Evolutionary conservation across 192 early-diverging fungal species (phyloP).

Genomic region (Coemansia sp.): DNA sequence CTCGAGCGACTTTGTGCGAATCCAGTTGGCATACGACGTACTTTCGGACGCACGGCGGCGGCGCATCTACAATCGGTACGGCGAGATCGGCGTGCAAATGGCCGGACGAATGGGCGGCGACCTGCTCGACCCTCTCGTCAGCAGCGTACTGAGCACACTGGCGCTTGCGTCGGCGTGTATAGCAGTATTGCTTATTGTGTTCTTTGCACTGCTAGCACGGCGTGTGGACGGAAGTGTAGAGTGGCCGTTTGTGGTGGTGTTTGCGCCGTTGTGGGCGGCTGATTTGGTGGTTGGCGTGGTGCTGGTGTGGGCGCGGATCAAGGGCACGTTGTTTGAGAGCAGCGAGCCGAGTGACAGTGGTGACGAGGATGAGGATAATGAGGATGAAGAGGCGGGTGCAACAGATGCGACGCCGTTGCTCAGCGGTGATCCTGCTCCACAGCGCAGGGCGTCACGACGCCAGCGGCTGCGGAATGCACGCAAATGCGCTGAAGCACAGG

Average conservation of each 20-base stretch:
- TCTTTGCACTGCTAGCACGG: constrained; percentile 78
- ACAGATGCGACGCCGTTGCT: constrained; percentile 33
- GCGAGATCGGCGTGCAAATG: constrained; percentile 76
- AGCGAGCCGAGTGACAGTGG: not conserved
- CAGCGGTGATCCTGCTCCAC: not conserved
- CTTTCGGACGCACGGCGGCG: constrained; percentile 77
- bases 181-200: constrained; percentile 70
- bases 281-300: constrained; percentile 51
- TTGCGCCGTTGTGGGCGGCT: constrained; percentile 80
- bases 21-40: constrained; percentile 83
- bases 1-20: constrained; percentile 75
- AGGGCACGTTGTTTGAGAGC: constrained; percentile 20
- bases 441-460: constrained; percentile 2
- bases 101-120: constrained; percentile 66
- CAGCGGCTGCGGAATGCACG: constrained; percentile 19
- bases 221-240: constrained; percentile 63
- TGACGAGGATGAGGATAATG: constrained; percentile 15
- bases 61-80: constrained; percentile 87
- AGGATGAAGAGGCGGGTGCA: constrained; percentile 42
- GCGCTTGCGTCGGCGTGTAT: constrained; percentile 57
- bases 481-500: constrained; percentile 12
- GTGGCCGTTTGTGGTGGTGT: constrained; percentile 75
- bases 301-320: constrained; percentile 21
- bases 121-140: constrained; percentile 66
- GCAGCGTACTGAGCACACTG: constrained; percentile 61